Evolutionary conservation across 177 flowering plant species (phyloP).

Genomic region (Vitis hybrid): DNA sequence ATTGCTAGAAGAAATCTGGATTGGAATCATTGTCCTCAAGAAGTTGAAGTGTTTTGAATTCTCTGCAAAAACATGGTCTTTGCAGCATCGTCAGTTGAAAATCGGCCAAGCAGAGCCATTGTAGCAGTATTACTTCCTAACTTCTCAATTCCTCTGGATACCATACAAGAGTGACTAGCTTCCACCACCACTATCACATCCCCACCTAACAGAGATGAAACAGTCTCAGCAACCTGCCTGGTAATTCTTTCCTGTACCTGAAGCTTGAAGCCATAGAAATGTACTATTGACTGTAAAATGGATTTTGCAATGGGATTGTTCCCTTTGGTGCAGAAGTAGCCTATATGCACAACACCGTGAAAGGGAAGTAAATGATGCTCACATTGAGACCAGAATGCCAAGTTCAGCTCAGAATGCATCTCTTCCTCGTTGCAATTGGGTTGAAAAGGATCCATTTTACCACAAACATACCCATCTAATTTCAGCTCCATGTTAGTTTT

Average conservation of each 20-base stretch:
- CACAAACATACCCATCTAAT: conserved; percentile 38
- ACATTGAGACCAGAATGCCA: conserved; percentile 84
- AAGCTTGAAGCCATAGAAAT: conserved; percentile 81
- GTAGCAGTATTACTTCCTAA: conserved; percentile 91
- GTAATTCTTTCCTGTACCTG: conserved; percentile 96
- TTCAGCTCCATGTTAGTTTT: conserved; percentile 56
- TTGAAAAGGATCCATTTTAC: conserved; percentile 15
- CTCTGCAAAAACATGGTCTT: conserved; percentile 65
- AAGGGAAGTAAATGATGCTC: conserved; percentile 97
- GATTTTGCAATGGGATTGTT: conserved; percentile 40
- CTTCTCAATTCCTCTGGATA: conserved; percentile 95
- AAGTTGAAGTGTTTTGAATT: conserved; percentile 36
- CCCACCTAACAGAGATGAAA: conserved; percentile 51
- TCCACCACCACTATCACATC: conserved; percentile 92
- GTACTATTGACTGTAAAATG: conserved; percentile 70
- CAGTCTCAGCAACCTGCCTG: conserved; percentile 87
- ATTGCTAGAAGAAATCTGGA: too few relatives aligned
- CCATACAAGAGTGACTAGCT: conserved; percentile 91
- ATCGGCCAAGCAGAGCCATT: conserved; percentile 71
- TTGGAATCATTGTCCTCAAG: conserved; percentile 5
- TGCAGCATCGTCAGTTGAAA: conserved; percentile 56
- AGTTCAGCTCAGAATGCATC: conserved; percentile 55
- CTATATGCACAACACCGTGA: conserved; percentile 89
- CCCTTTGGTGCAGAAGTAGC: conserved; percentile 50
- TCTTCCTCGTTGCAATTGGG: conserved; percentile 22